Conservation (phyloP, 306 rosid genomes). For the Adenanthera pavonina region DNA sequence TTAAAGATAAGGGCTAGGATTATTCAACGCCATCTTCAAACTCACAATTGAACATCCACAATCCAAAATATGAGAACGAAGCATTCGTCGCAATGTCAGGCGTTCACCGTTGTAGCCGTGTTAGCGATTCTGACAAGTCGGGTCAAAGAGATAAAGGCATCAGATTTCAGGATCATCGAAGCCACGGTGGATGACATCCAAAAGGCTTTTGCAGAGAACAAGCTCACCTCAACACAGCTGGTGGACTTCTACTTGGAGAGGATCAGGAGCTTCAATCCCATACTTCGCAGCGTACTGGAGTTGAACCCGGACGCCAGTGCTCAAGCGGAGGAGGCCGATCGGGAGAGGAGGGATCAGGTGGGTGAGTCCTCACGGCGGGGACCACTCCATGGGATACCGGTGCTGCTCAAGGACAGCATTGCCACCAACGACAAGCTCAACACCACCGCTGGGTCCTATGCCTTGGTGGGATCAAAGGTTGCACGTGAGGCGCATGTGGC, state of each 20-base stretch:
- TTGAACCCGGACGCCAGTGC: conserved; percentile 65
- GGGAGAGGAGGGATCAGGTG: conserved; percentile 40
- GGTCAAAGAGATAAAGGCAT: conserved; percentile 26
- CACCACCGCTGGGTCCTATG: conserved; percentile 63
- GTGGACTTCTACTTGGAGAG: conserved; percentile 55
- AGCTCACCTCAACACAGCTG: conserved; percentile 57
- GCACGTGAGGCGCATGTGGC: conserved; percentile 63
- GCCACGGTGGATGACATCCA: conserved; percentile 70
- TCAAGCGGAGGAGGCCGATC: conserved; percentile 72
- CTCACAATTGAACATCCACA: too few relatives aligned
- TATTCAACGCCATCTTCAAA: too few relatives aligned
- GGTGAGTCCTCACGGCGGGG: background rate
- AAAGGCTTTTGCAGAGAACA: conserved; percentile 45
- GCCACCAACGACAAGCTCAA: conserved; percentile 69
- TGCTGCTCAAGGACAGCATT: conserved; percentile 63
- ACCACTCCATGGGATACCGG: conserved; percentile 61
- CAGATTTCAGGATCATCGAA: conserved; percentile 46
- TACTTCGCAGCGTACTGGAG: conserved; percentile 64
- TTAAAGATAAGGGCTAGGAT: too few relatives aligned
- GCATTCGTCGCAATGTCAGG: background rate
- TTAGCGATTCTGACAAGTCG: background rate
- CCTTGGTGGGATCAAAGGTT: conserved; percentile 58
- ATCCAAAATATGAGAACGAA: background rate
- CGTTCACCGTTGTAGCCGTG: background rate
- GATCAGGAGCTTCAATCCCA: conserved; percentile 56